phyloP scores from a whole-genome alignment of 2,329 filamentous ascomycete genomes.

The Passalora sequoiae region DNA sequence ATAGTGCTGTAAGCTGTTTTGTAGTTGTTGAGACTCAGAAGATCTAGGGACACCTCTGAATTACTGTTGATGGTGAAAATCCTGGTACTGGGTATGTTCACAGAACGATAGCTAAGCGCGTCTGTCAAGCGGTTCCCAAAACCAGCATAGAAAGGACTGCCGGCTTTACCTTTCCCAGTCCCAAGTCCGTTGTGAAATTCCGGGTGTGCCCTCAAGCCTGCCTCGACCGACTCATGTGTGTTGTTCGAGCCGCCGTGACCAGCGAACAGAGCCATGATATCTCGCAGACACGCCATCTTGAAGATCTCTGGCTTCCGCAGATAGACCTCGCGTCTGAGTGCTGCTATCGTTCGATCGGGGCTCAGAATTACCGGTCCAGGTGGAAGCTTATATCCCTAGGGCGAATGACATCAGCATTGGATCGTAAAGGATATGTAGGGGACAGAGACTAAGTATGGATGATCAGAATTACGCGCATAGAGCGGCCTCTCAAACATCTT shows the following conservation, averaged over 20 bases:
- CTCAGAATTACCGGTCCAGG: conserved; percentile 91
- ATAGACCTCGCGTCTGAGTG: conserved; percentile 85
- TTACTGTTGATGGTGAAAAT: conserved; percentile 99
- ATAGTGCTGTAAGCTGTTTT: conserved; percentile 97
- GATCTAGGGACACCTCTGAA: conserved; percentile 85
- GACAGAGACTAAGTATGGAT: too few relatives aligned
- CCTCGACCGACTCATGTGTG: conserved; percentile 26
- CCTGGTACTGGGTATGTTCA: conserved; percentile 86
- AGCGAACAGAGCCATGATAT: conserved; percentile 80
- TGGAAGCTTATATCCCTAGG: conserved; percentile 76
- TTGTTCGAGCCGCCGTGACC: conserved; percentile 34
- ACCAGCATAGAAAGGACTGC: conserved; percentile 83
- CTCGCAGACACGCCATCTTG: conserved; percentile 96
- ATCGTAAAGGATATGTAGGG: too few relatives aligned
- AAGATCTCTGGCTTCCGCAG: conserved; percentile 95
- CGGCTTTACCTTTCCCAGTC: conserved; percentile 26
- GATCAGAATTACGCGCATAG: too few relatives aligned
- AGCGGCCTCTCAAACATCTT: too few relatives aligned
- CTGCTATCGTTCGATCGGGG: conserved; percentile 91
- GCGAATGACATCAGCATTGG: too few relatives aligned
- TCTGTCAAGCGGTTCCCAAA: conserved; percentile 97
- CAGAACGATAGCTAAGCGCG: conserved; percentile 89
- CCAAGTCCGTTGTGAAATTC: conserved; percentile 10
- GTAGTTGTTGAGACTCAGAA: conserved; percentile 86
- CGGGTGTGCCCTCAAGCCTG: conserved; percentile 24